Evolutionary conservation across 2,329 filamentous ascomycete genomes (phyloP).

Genomic region (Boeremia lycopersici): DNA sequence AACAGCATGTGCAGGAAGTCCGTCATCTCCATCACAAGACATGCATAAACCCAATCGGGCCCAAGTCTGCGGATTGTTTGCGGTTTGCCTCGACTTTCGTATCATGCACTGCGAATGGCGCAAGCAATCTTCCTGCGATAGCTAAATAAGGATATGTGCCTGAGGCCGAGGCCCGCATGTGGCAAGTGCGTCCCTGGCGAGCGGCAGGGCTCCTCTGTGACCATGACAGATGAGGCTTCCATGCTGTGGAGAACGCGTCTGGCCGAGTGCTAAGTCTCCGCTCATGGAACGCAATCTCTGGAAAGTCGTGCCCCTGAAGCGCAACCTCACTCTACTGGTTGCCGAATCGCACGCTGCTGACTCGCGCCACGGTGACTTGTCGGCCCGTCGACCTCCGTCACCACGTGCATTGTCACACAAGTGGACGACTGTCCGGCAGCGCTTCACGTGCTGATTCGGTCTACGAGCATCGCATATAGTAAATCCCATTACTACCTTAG

Average conservation of each 20-base stretch:
- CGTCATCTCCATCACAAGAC: constrained; percentile 10
- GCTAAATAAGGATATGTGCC: constrained; percentile 8
- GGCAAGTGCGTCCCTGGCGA: constrained; percentile 9
- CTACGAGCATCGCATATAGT: constrained; percentile 3
- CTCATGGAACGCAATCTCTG: constrained; percentile 1
- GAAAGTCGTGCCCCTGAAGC: constrained; percentile 7
- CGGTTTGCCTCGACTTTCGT: constrained; percentile 1
- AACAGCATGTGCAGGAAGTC: constrained; percentile 12
- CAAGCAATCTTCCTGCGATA: constrained; percentile 12
- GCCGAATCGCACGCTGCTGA: constrained; percentile 2
- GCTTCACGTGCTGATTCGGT: background rate
- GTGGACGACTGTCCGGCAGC: background rate
- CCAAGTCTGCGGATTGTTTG: constrained; percentile 13
- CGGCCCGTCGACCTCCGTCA: constrained; percentile 6
- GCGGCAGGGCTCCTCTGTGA: constrained; percentile 5
- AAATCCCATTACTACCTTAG: background rate
- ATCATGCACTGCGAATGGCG: constrained; percentile 6
- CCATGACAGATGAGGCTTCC: constrained; percentile 10
- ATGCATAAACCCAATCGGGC: constrained; percentile 10
- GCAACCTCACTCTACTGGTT: background rate
- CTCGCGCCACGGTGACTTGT: background rate
- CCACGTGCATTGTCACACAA: constrained; percentile 4
- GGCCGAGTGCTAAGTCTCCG: background rate
- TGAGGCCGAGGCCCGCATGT: constrained; percentile 8
- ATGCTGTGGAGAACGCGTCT: constrained; percentile 10